Evolutionary conservation across 2,329 filamentous ascomycete species (phyloP).

Genomic region (Colletotrichum scovillei): DNA sequence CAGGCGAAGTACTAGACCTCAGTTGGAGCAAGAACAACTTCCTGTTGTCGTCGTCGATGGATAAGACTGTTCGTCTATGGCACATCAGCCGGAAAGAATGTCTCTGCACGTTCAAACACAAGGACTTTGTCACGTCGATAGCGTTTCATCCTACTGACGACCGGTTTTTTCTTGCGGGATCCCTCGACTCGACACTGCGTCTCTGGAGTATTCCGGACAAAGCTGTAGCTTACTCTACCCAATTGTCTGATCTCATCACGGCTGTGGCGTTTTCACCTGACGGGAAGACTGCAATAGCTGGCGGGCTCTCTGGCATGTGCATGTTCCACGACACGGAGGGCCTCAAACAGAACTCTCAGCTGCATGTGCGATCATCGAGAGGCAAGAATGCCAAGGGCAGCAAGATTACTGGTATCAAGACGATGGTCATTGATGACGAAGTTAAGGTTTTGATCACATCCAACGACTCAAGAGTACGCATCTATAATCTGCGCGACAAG

Average conservation of each 20-base stretch:
- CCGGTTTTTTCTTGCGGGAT: slow-evolving; percentile 95
- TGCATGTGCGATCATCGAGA: slow-evolving; percentile 92
- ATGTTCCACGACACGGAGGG: slow-evolving; percentile 95
- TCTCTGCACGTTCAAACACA: slow-evolving; percentile 93
- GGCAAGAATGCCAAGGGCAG: slow-evolving; percentile 96
- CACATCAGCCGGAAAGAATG: slow-evolving; percentile 88
- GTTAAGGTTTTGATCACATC: slow-evolving; percentile 91
- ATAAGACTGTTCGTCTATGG: slow-evolving; percentile 96
- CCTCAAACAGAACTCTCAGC: slow-evolving; percentile 83
- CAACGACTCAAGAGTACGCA: slow-evolving; percentile 90
- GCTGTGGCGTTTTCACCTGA: slow-evolving; percentile 95
- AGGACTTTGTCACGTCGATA: slow-evolving; percentile 94
- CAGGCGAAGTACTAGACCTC: slow-evolving; percentile 86
- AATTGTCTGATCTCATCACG: slow-evolving; percentile 88
- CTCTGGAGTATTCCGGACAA: slow-evolving; percentile 99
- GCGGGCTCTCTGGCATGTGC: slow-evolving; percentile 85
- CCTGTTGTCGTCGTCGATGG: slow-evolving; percentile 94
- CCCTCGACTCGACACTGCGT: slow-evolving; percentile 86
- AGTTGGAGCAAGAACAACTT: slow-evolving; percentile 99
- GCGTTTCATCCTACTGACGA: slow-evolving; percentile 95
- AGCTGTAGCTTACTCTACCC: slow-evolving; percentile 83
- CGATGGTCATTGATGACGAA: slow-evolving; percentile 73
- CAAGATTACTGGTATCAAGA: slow-evolving; percentile 95
- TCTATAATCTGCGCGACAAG: slow-evolving; percentile 91
- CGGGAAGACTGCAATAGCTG: slow-evolving; percentile 89